phyloP scores from a whole-genome alignment of 352 stramenopile genomes.

The Phytopythium mirpurense region DNA sequence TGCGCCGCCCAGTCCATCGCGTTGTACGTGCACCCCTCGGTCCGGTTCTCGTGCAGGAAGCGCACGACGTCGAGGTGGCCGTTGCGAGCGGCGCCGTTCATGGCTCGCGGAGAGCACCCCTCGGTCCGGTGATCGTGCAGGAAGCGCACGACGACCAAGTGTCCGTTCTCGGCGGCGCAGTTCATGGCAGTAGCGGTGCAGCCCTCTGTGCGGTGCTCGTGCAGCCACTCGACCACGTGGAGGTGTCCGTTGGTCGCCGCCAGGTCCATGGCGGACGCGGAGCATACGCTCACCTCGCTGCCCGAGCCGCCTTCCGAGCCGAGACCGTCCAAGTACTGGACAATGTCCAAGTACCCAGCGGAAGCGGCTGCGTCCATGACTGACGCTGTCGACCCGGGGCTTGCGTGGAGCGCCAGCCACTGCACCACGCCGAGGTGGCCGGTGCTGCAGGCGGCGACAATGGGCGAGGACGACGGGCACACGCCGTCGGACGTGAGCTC shows the following conservation, averaged over 20 bases:
- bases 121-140: slow-evolving; percentile 18
- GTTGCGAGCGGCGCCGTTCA: slow-evolving; percentile 19
- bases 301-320: too few relatives aligned
- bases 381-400: slow-evolving; percentile 9
- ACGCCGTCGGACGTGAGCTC: slow-evolving; percentile 12
- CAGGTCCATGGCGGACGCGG: slow-evolving; percentile 11
- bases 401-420: slow-evolving; percentile 8
- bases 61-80: slow-evolving; percentile 25
- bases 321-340: slow-evolving; percentile 9
- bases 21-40: slow-evolving; percentile 21
- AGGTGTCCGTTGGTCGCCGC: slow-evolving; percentile 16
- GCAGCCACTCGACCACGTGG: slow-evolving; percentile 14
- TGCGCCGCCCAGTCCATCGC: slow-evolving; percentile 24
- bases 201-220: slow-evolving; percentile 11
- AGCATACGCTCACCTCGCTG: slow-evolving; percentile 3
- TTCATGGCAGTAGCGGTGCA: slow-evolving; percentile 24
- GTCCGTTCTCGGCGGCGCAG: slow-evolving; percentile 22
- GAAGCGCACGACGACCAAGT: slow-evolving; percentile 30
- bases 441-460: slow-evolving; percentile 9
- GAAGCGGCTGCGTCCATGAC: slow-evolving; percentile 13
- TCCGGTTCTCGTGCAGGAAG: slow-evolving; percentile 33
- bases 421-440: slow-evolving; percentile 17
- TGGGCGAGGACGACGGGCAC: slow-evolving; percentile 12
- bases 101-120: slow-evolving; percentile 19
- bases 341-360: slow-evolving; percentile 10